Conservation (phyloP, 2,329 filamentous ascomycete genomes). For the Plenodomus lindquistii region DNA sequence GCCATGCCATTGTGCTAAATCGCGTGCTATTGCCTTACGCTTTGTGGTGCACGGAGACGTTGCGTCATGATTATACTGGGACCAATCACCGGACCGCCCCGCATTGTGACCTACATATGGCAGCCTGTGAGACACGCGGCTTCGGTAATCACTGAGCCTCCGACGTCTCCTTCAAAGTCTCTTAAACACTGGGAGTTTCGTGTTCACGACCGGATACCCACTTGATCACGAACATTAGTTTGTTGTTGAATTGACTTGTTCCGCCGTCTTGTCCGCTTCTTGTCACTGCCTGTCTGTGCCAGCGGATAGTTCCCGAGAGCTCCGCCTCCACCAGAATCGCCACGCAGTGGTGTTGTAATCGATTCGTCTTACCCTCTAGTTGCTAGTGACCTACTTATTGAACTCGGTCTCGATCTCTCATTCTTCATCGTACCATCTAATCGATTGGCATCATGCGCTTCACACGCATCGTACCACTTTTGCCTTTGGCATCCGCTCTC, state of each 20-base stretch:
- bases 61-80: background rate
- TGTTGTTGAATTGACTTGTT: slow-evolving; percentile 7
- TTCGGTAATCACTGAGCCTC: background rate
- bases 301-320: slow-evolving; percentile 5
- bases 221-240: background rate
- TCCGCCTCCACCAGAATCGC: slow-evolving; percentile 14
- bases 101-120: slow-evolving; percentile 3
- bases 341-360: slow-evolving; percentile 38
- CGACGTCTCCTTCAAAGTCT: background rate
- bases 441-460: slow-evolving; percentile 52
- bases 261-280: slow-evolving; percentile 8
- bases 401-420: slow-evolving; percentile 6
- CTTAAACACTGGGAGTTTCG: background rate
- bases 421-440: slow-evolving; percentile 8
- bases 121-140: slow-evolving; percentile 16
- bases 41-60: too few relatives aligned
- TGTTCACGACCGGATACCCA: background rate
- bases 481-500: slow-evolving; percentile 55
- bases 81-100: background rate
- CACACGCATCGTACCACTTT: slow-evolving; percentile 53
- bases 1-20: background rate
- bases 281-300: background rate
- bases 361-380: slow-evolving; percentile 23
- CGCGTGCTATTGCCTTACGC: too few relatives aligned
- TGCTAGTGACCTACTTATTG: slow-evolving; percentile 11